Base-by-base conservation (phyloP, 306 rosid species). In the Glycine tomentella region DNA sequence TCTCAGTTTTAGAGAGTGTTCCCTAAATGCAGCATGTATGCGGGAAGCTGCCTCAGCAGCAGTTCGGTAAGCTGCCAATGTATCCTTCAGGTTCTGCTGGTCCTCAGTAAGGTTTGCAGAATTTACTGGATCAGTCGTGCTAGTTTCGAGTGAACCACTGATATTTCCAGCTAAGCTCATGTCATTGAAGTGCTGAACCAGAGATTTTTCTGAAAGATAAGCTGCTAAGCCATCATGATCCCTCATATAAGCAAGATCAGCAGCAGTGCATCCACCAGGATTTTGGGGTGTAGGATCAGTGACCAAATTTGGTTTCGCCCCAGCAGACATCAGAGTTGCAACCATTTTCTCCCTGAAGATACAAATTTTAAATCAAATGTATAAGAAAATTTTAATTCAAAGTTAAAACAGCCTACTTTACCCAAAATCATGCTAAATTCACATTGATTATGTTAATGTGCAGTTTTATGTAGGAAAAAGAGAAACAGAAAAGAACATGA, bases 41-140 rank as follows among this genome's bases (percentile, higher is more conserved):
- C 93, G 97, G 36, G 97, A 91, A 46, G 99, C 99, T 52, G 99
- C 99, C 79, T 96, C 94, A 44, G 99, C 99, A 62, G 97, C 92
- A 14, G 92, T 96, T 63, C 85, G 88, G 67, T 88, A 93, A 76
- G 99, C 98, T 80, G 96, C 82, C 86, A 96, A 72, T 0, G 90
- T 89, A 48, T 96, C 99, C 84, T 88, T 92, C 76, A 96, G 70
- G 81, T 81, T 70, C 80, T 83, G 75, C 87, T 95, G 91, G 3
- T 93, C 99, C 88, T 93, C 98, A 6, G 80, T 83, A 86, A 92
- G 83, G 83, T 82, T 89, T 83, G 87, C 91, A 40, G 88, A 14
- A 86, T 81, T 77, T 52, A 17, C 87, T 9, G 81, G 38, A 49
- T 86, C 89, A 36, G 77, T 52, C 13, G 88, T 62, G 73, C 79